phyloP scores from a whole-genome alignment of 495 filamentous ascomycete genomes.

The Talaromyces borbonicus region DNA sequence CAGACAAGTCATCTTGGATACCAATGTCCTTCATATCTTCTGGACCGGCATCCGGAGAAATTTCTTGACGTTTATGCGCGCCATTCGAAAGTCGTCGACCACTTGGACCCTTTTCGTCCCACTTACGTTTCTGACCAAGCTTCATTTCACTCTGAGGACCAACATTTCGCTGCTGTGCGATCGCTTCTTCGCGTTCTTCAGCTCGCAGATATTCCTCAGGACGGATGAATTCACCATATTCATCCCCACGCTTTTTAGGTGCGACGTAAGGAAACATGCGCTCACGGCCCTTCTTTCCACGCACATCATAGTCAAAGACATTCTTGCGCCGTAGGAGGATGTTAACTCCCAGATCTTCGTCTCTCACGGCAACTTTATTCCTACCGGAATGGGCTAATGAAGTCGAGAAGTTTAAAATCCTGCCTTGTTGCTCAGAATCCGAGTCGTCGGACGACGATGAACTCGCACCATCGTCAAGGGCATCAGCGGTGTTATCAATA shows the following conservation, averaged over 20 bases:
- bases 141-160: slow-evolving; percentile 43
- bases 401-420: slow-evolving; percentile 78
- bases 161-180: slow-evolving; percentile 44
- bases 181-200: slow-evolving; percentile 80
- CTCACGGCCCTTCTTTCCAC: slow-evolving; percentile 87
- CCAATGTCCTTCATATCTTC: slow-evolving; percentile 30
- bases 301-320: slow-evolving; percentile 84
- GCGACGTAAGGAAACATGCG: slow-evolving; percentile 85
- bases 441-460: slow-evolving; percentile 81
- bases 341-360: slow-evolving; percentile 84
- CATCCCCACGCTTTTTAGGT: slow-evolving; percentile 69
- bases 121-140: slow-evolving; percentile 88
- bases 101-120: slow-evolving; percentile 57
- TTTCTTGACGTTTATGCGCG: slow-evolving; percentile 36
- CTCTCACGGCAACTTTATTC: slow-evolving; percentile 69
- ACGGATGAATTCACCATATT: slow-evolving; percentile 86
- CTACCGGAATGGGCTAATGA: slow-evolving; percentile 70
- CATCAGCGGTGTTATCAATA: slow-evolving; percentile 63
- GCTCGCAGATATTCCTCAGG: slow-evolving; percentile 92
- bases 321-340: slow-evolving; percentile 80
- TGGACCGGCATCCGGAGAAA: slow-evolving; percentile 29
- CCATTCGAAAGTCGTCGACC: slow-evolving; percentile 27
- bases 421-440: slow-evolving; percentile 83
- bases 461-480: slow-evolving; percentile 72
- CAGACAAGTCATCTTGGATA: slow-evolving; percentile 26